Evolutionary conservation across 148 eudicot species (phyloP).

Genomic region (Arbutus unedo): DNA sequence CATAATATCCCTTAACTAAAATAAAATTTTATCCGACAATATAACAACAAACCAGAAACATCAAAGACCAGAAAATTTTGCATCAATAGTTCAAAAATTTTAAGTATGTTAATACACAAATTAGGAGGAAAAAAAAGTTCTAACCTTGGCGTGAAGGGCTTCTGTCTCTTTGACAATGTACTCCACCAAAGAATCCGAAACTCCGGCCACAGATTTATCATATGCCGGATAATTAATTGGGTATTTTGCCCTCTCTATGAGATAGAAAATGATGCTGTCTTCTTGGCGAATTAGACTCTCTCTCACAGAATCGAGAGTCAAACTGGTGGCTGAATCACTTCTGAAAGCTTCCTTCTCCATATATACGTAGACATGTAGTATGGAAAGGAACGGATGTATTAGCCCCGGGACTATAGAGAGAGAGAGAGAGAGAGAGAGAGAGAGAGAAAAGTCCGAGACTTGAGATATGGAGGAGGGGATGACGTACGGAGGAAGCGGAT

Average conservation of each 20-base stretch:
- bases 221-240: slow-evolving; percentile 50
- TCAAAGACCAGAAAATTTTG: not conserved
- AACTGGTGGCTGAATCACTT: not conserved
- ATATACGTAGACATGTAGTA: not conserved
- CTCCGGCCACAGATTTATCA: slow-evolving; percentile 9
- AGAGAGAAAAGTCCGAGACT: no score
- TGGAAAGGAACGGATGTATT: not conserved
- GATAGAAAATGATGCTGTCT: slow-evolving; percentile 67
- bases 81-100: not conserved
- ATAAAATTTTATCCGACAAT: not conserved
- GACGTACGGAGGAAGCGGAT: not conserved
- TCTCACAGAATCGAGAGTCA: slow-evolving; percentile 49
- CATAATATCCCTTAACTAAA: not conserved
- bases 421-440: no score
- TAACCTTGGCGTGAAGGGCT: slow-evolving; percentile 69
- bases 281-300: slow-evolving; percentile 58
- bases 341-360: not conserved
- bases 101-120: not conserved
- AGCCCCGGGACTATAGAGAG: no score
- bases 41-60: not conserved
- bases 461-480: not conserved
- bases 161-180: slow-evolving; percentile 52
- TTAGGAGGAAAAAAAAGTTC: not conserved
- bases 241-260: slow-evolving; percentile 62
- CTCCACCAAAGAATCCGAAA: slow-evolving; percentile 35